A percentile compares a stretch with the other conserved stretches of the same genome.
These are phyloP conservation scores for Aspergillus ibericus DNA, from an alignment of 2,329 filamentous ascomycete genomes.

Conservation along the genomic window DNA sequence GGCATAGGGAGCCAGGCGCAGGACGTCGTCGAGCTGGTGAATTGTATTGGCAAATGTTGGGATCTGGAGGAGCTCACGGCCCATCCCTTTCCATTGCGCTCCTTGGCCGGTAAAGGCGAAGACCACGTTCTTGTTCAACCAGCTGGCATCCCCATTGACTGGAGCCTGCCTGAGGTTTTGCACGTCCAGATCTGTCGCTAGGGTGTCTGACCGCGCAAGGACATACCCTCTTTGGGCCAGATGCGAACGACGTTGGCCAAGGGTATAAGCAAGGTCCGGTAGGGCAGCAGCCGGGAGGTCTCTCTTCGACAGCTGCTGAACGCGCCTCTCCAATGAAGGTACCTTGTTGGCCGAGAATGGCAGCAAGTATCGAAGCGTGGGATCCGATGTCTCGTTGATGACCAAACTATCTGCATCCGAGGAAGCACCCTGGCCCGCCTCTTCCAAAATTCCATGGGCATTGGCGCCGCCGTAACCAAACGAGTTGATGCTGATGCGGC, in stretches of 20 bases:
- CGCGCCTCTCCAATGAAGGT: neutral
- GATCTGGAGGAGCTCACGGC: constrained; percentile 22
- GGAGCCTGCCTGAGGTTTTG: neutral
- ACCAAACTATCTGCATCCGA: neutral
- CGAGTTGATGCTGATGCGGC: constrained; percentile 39
- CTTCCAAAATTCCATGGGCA: constrained; percentile 44
- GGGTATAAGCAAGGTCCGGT: constrained; percentile 12
- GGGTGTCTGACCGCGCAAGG: neutral
- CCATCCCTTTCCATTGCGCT: constrained; percentile 37
- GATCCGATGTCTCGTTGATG: neutral
- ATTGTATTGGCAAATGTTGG: constrained; percentile 18
- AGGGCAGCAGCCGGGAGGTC: neutral
- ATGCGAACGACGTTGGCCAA: constrained; percentile 7
- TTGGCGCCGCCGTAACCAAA: constrained; percentile 52
- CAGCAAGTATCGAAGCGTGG: neutral
- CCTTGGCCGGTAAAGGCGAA: constrained; percentile 40
- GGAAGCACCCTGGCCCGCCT: neutral
- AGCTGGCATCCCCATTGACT: neutral
- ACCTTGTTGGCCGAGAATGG: neutral
- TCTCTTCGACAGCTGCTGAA: neutral
- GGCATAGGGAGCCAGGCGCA: neutral
- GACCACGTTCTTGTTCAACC: too few relatives aligned
- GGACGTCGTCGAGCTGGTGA: neutral
- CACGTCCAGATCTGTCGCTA: neutral
- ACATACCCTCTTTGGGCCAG: neutral